phyloP scores from a whole-genome alignment of 2,329 filamentous ascomycete species.

The Aureobasidium musti region DNA sequence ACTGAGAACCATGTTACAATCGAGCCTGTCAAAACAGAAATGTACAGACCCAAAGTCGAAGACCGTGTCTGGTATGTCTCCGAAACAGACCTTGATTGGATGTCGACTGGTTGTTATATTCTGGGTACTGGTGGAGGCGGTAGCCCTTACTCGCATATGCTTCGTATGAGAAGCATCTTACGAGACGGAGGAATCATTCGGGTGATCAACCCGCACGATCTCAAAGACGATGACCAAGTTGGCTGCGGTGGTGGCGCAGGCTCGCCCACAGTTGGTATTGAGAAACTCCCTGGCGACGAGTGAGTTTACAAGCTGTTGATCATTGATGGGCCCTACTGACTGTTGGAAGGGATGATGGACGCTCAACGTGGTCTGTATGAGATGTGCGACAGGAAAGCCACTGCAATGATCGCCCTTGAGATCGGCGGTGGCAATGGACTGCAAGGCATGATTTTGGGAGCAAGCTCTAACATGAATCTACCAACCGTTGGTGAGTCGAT shows the following conservation, averaged over 20 bases:
- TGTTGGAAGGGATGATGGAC: constrained; percentile 41
- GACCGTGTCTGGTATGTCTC: constrained; percentile 48
- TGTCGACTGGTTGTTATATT: constrained; percentile 53
- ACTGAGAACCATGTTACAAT: neutral
- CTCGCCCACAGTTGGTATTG: constrained; percentile 45
- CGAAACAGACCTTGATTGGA: constrained; percentile 50
- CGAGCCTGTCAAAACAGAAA: neutral
- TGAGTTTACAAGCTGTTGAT: constrained; percentile 23
- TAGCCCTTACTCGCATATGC: constrained; percentile 49
- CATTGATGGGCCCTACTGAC: neutral
- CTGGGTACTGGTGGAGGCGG: constrained; percentile 54
- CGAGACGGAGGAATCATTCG: constrained; percentile 46
- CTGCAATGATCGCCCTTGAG: constrained; percentile 47
- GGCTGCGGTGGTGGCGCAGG: constrained; percentile 51
- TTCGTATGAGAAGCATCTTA: constrained; percentile 48
- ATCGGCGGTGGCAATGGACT: constrained; percentile 53
- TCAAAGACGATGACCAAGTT: constrained; percentile 50
- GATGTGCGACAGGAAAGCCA: constrained; percentile 41
- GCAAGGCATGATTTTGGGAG: constrained; percentile 44
- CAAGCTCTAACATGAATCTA: constrained; percentile 45
- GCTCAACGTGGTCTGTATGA: constrained; percentile 43
- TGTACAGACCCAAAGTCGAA: constrained; percentile 48
- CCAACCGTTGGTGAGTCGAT: constrained; percentile 34
- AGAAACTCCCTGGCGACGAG: constrained; percentile 49
- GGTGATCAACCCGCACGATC: constrained; percentile 47